phyloP scores from a whole-genome alignment of 768 basidiomycete genomes.

The Suillus brevipes region DNA sequence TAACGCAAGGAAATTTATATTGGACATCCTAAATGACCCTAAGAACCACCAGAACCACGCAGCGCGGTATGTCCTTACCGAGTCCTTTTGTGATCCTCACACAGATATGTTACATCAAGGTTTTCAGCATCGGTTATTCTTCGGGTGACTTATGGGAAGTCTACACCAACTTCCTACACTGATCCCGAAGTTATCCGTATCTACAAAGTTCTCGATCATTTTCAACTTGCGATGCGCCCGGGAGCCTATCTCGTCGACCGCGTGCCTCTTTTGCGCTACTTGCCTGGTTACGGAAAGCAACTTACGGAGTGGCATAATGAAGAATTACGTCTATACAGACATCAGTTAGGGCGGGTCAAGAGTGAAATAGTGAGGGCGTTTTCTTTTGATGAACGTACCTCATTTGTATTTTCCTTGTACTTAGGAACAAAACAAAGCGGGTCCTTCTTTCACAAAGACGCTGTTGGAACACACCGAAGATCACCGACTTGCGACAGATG shows the following conservation, averaged over 20 bases:
- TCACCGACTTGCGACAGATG: too few relatives aligned
- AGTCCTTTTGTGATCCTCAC: conserved; percentile 30
- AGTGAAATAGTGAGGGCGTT: too few relatives aligned
- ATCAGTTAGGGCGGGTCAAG: too few relatives aligned
- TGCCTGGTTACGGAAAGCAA: conserved; percentile 55
- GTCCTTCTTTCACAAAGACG: too few relatives aligned
- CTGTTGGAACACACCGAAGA: too few relatives aligned
- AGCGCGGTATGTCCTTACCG: conserved; percentile 28
- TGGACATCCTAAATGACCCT: conserved; percentile 25
- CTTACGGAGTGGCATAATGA: conserved; percentile 51
- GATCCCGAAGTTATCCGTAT: conserved; percentile 18
- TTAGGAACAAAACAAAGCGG: too few relatives aligned
- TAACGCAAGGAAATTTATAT: conserved; percentile 17
- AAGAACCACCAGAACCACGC: conserved; percentile 28
- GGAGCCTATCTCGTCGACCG: conserved; percentile 54
- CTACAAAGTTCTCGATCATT: conserved; percentile 20
- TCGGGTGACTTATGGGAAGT: conserved; percentile 15
- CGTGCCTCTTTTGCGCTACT: conserved; percentile 45
- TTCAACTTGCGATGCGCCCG: conserved; percentile 33
- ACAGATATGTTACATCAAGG: conserved; percentile 11
- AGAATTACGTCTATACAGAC: too few relatives aligned
- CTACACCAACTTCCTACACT: conserved; percentile 11
- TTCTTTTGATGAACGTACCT: too few relatives aligned
- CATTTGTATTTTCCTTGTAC: too few relatives aligned
- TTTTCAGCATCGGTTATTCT: conserved; percentile 14